A percentile compares a stretch with the other conserved stretches of the same genome.
Evolutionary conservation across 148 eudicot species (phyloP).

Genomic region (Salicornia ramosissima): DNA sequence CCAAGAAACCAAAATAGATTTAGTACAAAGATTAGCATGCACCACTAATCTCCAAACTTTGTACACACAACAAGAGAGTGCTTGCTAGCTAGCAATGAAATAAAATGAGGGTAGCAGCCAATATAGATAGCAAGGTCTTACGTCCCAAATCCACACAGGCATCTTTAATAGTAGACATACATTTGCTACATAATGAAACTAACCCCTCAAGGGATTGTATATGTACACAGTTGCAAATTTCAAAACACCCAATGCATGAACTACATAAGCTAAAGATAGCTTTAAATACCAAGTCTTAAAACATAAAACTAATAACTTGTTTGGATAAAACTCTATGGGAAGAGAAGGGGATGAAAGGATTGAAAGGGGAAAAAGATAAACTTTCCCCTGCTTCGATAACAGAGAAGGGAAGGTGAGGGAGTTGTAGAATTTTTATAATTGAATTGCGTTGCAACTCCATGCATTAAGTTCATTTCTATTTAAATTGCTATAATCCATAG

Average conservation of each 20-base stretch:
- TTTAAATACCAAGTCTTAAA: background rate
- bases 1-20: background rate
- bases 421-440: no score
- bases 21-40: background rate
- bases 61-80: background rate
- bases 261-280: background rate
- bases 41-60: background rate
- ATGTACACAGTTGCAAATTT: background rate
- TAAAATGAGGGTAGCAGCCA: no score
- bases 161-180: background rate
- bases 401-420: no score
- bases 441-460: no score
- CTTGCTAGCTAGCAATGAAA: background rate
- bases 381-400: no score
- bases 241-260: background rate
- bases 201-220: background rate
- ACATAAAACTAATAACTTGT: background rate
- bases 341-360: no score
- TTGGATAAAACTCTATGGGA: no score
- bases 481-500: no score
- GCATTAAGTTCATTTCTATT: no score
- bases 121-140: background rate
- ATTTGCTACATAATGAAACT: background rate
- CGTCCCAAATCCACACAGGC: background rate
- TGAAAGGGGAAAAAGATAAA: no score